Base-by-base conservation (phyloP, 176 grass and related monocot genomes). In the Otatea glauca region DNA sequence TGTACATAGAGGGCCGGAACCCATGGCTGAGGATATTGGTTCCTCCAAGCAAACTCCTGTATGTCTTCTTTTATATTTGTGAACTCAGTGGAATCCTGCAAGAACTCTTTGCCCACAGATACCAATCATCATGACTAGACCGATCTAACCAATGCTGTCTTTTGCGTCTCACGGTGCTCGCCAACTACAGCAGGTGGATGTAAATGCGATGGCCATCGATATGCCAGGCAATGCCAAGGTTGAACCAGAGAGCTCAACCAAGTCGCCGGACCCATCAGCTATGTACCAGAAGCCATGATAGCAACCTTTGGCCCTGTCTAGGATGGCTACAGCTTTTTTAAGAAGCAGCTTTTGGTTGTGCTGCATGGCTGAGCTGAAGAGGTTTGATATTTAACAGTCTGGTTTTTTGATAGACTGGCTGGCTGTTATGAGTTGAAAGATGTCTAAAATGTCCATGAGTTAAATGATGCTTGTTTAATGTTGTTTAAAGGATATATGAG, bases 151-250 rank as follows among this genome's bases (percentile, higher is more conserved):
- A 51, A 71, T 70, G 1, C 5, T 62, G 13, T 23, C 0, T 42
- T 76, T 42, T 75, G 50, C 27, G 78, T 44, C 38, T 65, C 38
- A 39, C 50, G 41, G 45, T 83, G 74, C 9, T 75, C 12, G 42
- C 78, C n/a, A 29, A 38, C 41, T 50, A 38, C 17, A 90, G 85
- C 68, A 39, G 48, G 77, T 38, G 8, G 86, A 90, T 55, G 39
- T 72, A 15, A 90, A 43, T 86, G 65, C 59, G 10, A 90, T 94
- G 88, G 81, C 69, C 7, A 7, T 94, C 0, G 90, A 92, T 23
- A 76, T 86, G 59, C 83, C 88, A 74, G 80, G 70, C 59, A 92
- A 44, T 14, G 37, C 81, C 49, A 94, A 78, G 83, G 49, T 37
- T 48, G 90, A 94, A 74, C 53, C 63, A 39, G 79, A 77, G 44